Percentiles rank a stretch among this genome's conserved stretches.
These are phyloP conservation scores for Jimgerdemannia lactiflua DNA, from an alignment of 192 early-diverging fungal species.

Conservation along the genomic window DNA sequence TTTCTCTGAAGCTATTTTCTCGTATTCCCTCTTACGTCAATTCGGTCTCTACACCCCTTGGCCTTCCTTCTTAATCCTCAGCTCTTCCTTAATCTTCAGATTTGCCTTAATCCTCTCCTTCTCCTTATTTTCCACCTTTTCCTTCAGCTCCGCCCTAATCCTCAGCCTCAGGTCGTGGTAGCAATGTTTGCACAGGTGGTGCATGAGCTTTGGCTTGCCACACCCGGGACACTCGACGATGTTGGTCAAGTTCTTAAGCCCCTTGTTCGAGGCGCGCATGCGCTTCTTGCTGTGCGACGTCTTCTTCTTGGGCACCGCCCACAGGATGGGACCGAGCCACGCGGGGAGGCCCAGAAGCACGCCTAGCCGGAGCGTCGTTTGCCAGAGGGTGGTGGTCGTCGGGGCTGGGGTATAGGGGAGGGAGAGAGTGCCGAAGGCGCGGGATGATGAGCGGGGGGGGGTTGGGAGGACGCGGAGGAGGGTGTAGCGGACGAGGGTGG, in stretches of 20 bases:
- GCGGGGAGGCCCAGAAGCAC: conserved; percentile 28
- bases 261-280: conserved; percentile 78
- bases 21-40: no score
- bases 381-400: not conserved
- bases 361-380: not conserved
- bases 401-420: no score
- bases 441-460: not conserved
- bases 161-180: conserved; percentile 58
- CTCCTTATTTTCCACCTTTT: no score
- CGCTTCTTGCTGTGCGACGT: conserved; percentile 91
- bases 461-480: not conserved
- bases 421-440: not conserved
- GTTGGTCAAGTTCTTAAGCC: conserved; percentile 67
- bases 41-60: no score
- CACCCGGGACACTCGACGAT: conserved; percentile 76
- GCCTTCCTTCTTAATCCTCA: no score
- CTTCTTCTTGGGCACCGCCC: conserved; percentile 90
- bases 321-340: conserved; percentile 57
- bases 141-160: no score
- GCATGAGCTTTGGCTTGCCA: conserved; percentile 65
- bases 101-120: no score
- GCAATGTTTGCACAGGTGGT: conserved; percentile 78
- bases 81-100: no score
- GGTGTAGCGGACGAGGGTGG: not conserved
- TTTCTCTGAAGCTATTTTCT: no score